These are phyloP conservation scores for Fagopyrum homotropicum DNA, from an alignment of 148 eudicot species.

Conservation along the genomic window DNA sequence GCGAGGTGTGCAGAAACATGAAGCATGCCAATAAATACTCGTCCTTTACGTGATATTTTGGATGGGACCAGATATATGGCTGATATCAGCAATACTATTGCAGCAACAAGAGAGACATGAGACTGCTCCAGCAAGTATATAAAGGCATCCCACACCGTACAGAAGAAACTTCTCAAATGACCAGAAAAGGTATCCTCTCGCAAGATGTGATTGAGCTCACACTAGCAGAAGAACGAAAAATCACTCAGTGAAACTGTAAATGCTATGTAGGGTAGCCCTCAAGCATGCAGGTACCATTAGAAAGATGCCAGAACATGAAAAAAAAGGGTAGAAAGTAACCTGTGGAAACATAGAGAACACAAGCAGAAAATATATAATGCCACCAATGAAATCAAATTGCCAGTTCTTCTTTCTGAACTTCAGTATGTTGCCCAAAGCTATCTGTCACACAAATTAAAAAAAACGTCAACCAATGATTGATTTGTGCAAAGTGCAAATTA, in stretches of 20 bases:
- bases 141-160: constrained; percentile 75
- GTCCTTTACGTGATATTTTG: constrained; percentile 77
- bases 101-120: constrained; percentile 65
- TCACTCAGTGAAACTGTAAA: constrained; percentile 14
- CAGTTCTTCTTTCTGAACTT: constrained; percentile 98
- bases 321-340: constrained; percentile 32
- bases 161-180: constrained; percentile 73
- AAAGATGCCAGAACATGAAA: background rate
- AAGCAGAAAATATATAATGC: constrained; percentile 81
- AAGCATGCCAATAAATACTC: constrained; percentile 59
- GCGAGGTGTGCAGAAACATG: constrained; percentile 89
- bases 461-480: background rate
- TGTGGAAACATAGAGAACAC: constrained; percentile 98
- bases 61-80: constrained; percentile 82
- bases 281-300: background rate
- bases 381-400: constrained; percentile 98
- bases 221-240: constrained; percentile 39
- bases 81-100: constrained; percentile 48
- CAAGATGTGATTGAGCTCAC: constrained; percentile 84
- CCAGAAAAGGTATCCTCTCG: constrained; percentile 83
- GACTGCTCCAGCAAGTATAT: constrained; percentile 63
- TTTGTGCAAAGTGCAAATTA: background rate
- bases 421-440: constrained; percentile 96
- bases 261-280: background rate
- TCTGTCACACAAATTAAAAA: constrained; percentile 34